Percentiles rank a stretch among this genome's conserved stretches.
Evolutionary conservation across 768 basidiomycete genomes (phyloP).

Genomic region (Tulasnella sp.): DNA sequence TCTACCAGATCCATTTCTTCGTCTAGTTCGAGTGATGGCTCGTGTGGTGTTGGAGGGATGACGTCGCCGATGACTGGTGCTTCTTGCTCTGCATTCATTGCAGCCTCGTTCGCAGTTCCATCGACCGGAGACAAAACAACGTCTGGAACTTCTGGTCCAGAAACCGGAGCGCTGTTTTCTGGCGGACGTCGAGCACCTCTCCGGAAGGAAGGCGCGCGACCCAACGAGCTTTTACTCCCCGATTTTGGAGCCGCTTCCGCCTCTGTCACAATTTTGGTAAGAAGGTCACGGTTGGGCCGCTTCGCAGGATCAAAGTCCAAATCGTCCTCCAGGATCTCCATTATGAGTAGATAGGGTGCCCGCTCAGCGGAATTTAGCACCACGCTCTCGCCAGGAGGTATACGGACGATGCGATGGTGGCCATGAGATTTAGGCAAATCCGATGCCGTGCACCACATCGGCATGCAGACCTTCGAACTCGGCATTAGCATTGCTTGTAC

Average conservation of each 20-base stretch:
- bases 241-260: slow-evolving; percentile 26
- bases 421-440: slow-evolving; percentile 49
- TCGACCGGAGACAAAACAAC: background rate
- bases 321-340: slow-evolving; percentile 85
- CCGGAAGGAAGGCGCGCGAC: slow-evolving; percentile 18
- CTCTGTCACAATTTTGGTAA: slow-evolving; percentile 43
- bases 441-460: slow-evolving; percentile 44
- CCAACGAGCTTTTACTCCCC: background rate
- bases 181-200: background rate
- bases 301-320: slow-evolving; percentile 86
- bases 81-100: background rate
- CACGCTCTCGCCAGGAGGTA: slow-evolving; percentile 95
- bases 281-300: slow-evolving; percentile 74
- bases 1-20: slow-evolving; percentile 97
- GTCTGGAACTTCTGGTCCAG: background rate
- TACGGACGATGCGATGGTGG: slow-evolving; percentile 92
- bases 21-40: slow-evolving; percentile 38
- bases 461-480: slow-evolving; percentile 33
- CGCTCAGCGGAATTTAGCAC: slow-evolving; percentile 96
- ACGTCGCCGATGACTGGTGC: slow-evolving; percentile 6
- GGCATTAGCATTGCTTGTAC: background rate
- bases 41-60: slow-evolving; percentile 24
- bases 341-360: slow-evolving; percentile 84
- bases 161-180: background rate
- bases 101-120: background rate